Evolutionary conservation across 345 rosid species (phyloP).

Genomic region (Salix brachista): DNA sequence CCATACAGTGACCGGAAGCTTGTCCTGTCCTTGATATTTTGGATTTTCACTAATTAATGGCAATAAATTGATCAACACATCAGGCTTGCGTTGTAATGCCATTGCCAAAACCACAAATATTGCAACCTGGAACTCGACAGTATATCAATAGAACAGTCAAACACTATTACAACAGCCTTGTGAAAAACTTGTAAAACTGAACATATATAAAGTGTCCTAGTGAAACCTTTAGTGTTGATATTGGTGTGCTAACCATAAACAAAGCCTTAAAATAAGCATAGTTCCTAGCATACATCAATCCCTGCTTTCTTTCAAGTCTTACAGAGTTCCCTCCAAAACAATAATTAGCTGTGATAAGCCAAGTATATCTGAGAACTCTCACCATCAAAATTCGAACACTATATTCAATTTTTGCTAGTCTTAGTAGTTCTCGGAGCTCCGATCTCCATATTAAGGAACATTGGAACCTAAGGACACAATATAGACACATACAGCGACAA

Average conservation of each 20-base stretch:
- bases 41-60: slow-evolving; percentile 11
- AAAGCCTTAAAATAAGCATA: neutral
- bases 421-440: neutral
- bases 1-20: slow-evolving; percentile 10
- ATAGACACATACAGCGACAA: neutral
- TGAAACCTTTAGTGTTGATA: neutral
- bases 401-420: neutral
- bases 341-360: neutral
- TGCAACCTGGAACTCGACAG: neutral
- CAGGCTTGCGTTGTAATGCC: slow-evolving; percentile 6
- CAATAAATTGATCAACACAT: slow-evolving; percentile 9
- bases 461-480: neutral
- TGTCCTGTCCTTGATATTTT: slow-evolving; percentile 13
- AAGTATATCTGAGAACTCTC: neutral
- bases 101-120: slow-evolving; percentile 15
- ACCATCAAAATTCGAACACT: neutral
- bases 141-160: neutral
- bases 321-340: neutral
- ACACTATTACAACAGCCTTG: neutral
- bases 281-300: neutral
- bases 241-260: neutral
- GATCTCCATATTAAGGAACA: neutral
- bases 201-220: neutral
- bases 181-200: neutral
- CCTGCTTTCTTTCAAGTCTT: neutral